Evolutionary conservation across 2,329 filamentous ascomycete genomes (phyloP), one percentile per base, ranked within the genome.

Genomic region (Thelonectria blattea): DNA sequence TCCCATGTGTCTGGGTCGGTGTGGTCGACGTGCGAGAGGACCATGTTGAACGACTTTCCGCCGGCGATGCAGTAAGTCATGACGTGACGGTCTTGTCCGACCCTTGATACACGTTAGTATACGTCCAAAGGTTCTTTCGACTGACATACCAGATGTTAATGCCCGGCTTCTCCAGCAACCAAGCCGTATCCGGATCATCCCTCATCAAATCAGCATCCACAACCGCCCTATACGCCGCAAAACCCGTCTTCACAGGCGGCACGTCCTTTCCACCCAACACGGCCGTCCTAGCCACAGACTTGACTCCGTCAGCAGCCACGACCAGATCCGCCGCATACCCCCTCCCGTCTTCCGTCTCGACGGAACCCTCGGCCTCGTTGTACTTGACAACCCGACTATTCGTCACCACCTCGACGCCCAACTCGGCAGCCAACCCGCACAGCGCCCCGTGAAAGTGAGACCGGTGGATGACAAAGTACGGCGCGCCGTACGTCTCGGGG

Each of bases 1-100:
- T 58, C 68, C 71, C 73, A 75, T 5, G 69, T 72, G 2, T 65
- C 55, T 0, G 75, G 72, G 32, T 79, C 73, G 0, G 68, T 68
- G 6, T 67, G 50, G 61, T 81, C 79, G 9, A 69, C 70, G 61
- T 81, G 78, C 6, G 77, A 80, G 0, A 81, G 67, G 0, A 81
- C 79, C 75, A 81, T 77, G 61, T 81, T 81, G 68, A 81, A 81
- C 0, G 76, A 72, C 46, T 76, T 73, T 2, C 78, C 78, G 1
- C 68, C 70, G 1, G 77, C 72, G 10, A 82, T 82, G 5, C 71
- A 71, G 60, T 80, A 80, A 0, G 78, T 76, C 78, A 82, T 82
- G 12, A 79, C 78, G 58, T 82, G 79, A 1, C 77, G 65, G 17
- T 75, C 66, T 20, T 77, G 69, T 5, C 78, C 78, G 37, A 81